phyloP scores from a whole-genome alignment of 1,284 basidiomycete genomes.

The Naganishia cerealis region DNA sequence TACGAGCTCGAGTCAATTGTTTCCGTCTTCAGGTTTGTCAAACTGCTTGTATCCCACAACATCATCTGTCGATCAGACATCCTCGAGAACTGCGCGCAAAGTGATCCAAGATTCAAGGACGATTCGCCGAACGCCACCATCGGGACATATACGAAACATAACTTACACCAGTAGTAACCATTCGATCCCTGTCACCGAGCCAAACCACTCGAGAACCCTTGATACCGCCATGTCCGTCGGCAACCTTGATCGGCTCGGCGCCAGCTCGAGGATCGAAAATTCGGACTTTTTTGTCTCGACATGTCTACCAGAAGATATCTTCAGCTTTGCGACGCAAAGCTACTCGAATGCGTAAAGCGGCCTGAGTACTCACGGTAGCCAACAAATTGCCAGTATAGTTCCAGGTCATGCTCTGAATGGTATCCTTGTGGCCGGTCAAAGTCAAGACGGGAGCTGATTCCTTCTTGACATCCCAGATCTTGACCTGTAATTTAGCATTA shows the following conservation, averaged over 20 bases:
- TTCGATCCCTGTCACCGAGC: slow-evolving; percentile 83
- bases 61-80: slow-evolving; percentile 89
- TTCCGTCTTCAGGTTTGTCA: slow-evolving; percentile 72
- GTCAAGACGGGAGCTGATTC: slow-evolving; percentile 63
- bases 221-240: slow-evolving; percentile 88
- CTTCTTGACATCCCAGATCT: slow-evolving; percentile 83
- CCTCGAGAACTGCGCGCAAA: slow-evolving; percentile 66
- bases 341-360: neutral
- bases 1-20: slow-evolving; percentile 77
- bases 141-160: neutral
- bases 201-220: slow-evolving; percentile 87
- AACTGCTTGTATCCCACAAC: slow-evolving; percentile 77
- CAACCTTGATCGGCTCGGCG: slow-evolving; percentile 71
- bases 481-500: slow-evolving; percentile 54
- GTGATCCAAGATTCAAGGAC: neutral
- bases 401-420: slow-evolving; percentile 83
- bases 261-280: slow-evolving; percentile 84
- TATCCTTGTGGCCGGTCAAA: slow-evolving; percentile 77
- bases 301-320: slow-evolving; percentile 65
- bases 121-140: too few relatives aligned
- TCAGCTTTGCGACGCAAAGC: neutral
- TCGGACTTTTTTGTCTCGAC: slow-evolving; percentile 86
- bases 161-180: slow-evolving; percentile 78
- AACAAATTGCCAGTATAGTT: slow-evolving; percentile 75
- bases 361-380: slow-evolving; percentile 53